Evolutionary conservation across 2,329 filamentous ascomycete species (phyloP), one percentile per base, ranked within the genome.

Genomic region (Trichoderma arundinaceum): DNA sequence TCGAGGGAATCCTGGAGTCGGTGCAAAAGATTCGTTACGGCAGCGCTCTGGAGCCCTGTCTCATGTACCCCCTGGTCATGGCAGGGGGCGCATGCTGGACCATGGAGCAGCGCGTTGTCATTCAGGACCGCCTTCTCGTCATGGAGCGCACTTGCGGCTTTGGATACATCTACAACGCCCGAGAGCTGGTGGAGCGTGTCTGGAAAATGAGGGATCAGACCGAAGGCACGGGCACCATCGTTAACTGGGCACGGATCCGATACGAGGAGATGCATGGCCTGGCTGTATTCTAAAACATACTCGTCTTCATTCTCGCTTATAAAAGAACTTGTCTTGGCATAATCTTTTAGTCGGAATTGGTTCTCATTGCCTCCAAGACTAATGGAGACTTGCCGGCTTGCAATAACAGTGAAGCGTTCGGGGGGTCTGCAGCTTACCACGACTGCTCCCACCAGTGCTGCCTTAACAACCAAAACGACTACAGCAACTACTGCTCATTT

Each of bases 61-160:
- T 81, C 22, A 68, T 80, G 1, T 80, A 79, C 65, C 79, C 78
- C 2, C 70, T 81, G 2, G 77, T 80, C 19, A 80, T 80, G 72
- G 77, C 78, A 0, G 79, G 79, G 3, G 77, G 78, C 1, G 72
- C 74, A 5, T 78, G 77, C 62, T 75, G 73, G 67, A 71, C 71
- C 5, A 66, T 75, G 28, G 76, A 78, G 67, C 77, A 81, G 44
- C 72, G 77, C 0, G 73, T 79, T 64, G 69, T 78, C 10, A 75
- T 80, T 10, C 77, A 77, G 46, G 77, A 80, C 66, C 71, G 78
- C 4, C 71, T 80, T 57, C 73, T 80, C 70, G 75, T 81, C 13
- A 81, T 81, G 77, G 79, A 81, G 69, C 73, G 78, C 39, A 81
- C 79, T 0, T 74, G 78, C 33, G 79, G 79, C 0, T 81, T 81